phyloP scores from a whole-genome alignment of 148 eudicot species.

The Heliosperma pusillum region DNA sequence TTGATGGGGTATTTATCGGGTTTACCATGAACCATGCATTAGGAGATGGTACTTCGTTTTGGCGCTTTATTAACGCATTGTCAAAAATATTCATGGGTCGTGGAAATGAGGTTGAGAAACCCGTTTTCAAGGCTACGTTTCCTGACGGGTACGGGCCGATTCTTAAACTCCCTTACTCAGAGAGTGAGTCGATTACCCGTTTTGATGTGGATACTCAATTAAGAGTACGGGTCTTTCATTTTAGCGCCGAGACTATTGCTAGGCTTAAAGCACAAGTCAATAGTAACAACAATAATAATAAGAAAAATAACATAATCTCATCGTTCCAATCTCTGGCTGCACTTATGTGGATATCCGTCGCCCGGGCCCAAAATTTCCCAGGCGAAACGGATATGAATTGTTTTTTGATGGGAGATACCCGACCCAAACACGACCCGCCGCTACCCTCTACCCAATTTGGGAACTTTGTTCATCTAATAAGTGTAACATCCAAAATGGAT shows the following conservation, averaged over 20 bases:
- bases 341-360: constrained; percentile 23
- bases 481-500: not conserved
- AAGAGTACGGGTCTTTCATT: constrained; percentile 27
- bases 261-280: constrained; percentile 28
- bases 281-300: not conserved
- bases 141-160: constrained; percentile 3
- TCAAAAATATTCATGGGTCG: constrained; percentile 24
- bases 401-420: constrained; percentile 9
- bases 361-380: constrained; percentile 18
- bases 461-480: constrained; percentile 4
- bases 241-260: constrained; percentile 13
- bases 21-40: constrained; percentile 28
- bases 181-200: constrained; percentile 19
- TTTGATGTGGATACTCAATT: not conserved
- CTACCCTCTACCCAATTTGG: constrained; percentile 22
- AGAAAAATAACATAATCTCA: constrained; percentile 1
- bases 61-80: constrained; percentile 29
- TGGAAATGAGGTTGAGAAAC: not conserved
- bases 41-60: constrained; percentile 33
- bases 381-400: constrained; percentile 9
- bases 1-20: constrained; percentile 23
- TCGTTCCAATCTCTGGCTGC: constrained; percentile 24
- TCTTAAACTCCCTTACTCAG: constrained; percentile 24
- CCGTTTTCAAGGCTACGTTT: constrained; percentile 18
- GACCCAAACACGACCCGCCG: constrained; percentile 22